Base-by-base conservation (phyloP, 108 stramenopile genomes). In the Poteriospumella lacustris region DNA sequence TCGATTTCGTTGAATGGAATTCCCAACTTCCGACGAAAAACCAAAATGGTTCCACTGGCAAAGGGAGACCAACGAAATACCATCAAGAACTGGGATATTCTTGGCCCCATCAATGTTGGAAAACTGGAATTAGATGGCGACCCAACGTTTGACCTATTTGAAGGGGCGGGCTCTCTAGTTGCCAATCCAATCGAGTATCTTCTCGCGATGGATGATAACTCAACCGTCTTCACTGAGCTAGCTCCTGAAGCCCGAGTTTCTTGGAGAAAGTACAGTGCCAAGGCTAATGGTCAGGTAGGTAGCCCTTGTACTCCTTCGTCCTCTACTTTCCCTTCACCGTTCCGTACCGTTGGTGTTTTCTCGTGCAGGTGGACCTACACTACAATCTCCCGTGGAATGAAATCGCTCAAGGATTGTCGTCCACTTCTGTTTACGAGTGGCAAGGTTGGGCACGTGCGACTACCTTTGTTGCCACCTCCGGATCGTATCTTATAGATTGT, bases 41-140 rank as follows among this genome's bases (percentile, higher is more conserved):
- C n/a, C n/a, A n/a, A n/a, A n/a, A n/a, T n/a, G n/a, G n/a, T n/a
- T n/a, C n/a, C n/a, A 1, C 83, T 34, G 5, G 83, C 78, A n/a
- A 86, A 81, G 42, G 84, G 84, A 59, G 86, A 85, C 1, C 87
- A 80, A 9, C 85, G 80, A 28, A 87, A 83, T 42, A 87, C 42
- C 44, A 87, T 70, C 12, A 86, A 80, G 58, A 83, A 28, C 29
- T 73, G 70, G 70, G 70, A 73, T 9, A 56, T 73, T 5, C 31
- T 73, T 5, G 70, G 70, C 5, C 70, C 70, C 31, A 52, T 73
- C 31, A 44, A 44, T 52, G 70, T 73, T n/a, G 70, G 70, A 34
- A 73, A 73, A 42, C 41, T 73, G 42, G 70, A 73, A 56, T 3
- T 73, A 5, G 70, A 73, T 73, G 70, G 40, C 28, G 70, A 73